phyloP scores from a whole-genome alignment of 2,329 filamentous ascomycete species.

The Colletotrichum endophyticum region DNA sequence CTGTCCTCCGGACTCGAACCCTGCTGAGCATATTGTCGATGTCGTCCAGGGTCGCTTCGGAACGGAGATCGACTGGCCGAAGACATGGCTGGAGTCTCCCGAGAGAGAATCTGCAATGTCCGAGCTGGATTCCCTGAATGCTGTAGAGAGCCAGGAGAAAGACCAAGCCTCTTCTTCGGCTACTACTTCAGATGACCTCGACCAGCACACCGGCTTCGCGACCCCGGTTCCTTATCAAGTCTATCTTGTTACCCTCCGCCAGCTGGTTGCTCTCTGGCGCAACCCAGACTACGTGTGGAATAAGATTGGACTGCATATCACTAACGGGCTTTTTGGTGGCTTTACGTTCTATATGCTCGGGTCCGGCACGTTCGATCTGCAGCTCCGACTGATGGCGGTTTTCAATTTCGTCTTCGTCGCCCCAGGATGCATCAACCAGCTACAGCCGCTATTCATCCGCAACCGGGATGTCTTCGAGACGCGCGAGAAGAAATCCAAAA shows the following conservation, averaged over 20 bases:
- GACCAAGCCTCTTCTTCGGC: slow-evolving; percentile 35
- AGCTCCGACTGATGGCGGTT: slow-evolving; percentile 47
- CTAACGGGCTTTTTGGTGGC: slow-evolving; percentile 26
- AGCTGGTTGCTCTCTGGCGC: slow-evolving; percentile 7
- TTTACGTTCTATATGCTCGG: slow-evolving; percentile 56
- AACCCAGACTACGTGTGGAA: slow-evolving; percentile 46
- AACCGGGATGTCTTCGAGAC: slow-evolving; percentile 54
- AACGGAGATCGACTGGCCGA: slow-evolving; percentile 15
- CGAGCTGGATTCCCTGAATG: slow-evolving; percentile 9
- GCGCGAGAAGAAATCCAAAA: slow-evolving; percentile 56
- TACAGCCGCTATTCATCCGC: slow-evolving; percentile 54
- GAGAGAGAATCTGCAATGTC: not conserved
- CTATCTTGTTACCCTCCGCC: slow-evolving; percentile 9
- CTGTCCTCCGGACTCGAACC: slow-evolving; percentile 43
- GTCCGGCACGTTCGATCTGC: slow-evolving; percentile 42
- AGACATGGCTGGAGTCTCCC: slow-evolving; percentile 16
- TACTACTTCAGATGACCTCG: not conserved
- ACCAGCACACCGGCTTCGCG: slow-evolving; percentile 9
- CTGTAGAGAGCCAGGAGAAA: not conserved
- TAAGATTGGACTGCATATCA: slow-evolving; percentile 44
- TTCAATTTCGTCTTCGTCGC: slow-evolving; percentile 60
- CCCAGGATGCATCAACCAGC: slow-evolving; percentile 50
- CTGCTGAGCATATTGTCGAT: slow-evolving; percentile 50
- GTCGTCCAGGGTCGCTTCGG: slow-evolving; percentile 30
- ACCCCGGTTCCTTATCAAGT: not conserved